Percentiles rank a stretch among this genome's conserved stretches.
These are phyloP conservation scores for Dorcoceras hygrometricum DNA, from an alignment of 257 asterid species.

Conservation along the genomic window DNA sequence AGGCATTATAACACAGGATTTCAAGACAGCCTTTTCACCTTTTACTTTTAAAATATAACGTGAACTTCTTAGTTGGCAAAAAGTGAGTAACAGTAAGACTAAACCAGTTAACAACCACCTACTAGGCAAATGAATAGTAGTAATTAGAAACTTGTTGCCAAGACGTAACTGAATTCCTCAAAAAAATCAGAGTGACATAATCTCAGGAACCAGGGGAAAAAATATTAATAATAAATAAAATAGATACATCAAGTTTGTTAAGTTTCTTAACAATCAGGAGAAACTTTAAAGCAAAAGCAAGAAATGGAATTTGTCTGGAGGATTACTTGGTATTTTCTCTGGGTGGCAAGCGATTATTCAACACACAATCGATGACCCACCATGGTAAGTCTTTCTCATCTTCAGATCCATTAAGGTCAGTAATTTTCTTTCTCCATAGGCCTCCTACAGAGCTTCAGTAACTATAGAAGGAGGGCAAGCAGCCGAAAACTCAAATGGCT, in stretches of 20 bases:
- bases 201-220: no score
- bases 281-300: not conserved
- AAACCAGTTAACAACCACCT: not conserved
- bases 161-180: no score
- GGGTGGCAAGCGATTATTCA: constrained; percentile 93
- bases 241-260: no score
- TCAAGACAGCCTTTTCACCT: no score
- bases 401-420: constrained; percentile 86
- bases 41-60: no score
- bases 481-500: constrained; percentile 76
- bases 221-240: no score
- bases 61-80: not conserved
- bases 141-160: not conserved
- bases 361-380: constrained; percentile 95
- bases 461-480: constrained; percentile 87
- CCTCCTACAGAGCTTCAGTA: constrained; percentile 91
- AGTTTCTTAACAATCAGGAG: no score
- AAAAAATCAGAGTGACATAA: no score
- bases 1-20: no score
- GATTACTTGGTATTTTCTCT: constrained; percentile 93
- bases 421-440: constrained; percentile 92
- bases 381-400: constrained; percentile 95
- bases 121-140: not conserved
- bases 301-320: constrained; percentile 22
- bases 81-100: not conserved